Conservation (phyloP, 495 filamentous ascomycete genomes). For the Lindgomyces ingoldianus region DNA sequence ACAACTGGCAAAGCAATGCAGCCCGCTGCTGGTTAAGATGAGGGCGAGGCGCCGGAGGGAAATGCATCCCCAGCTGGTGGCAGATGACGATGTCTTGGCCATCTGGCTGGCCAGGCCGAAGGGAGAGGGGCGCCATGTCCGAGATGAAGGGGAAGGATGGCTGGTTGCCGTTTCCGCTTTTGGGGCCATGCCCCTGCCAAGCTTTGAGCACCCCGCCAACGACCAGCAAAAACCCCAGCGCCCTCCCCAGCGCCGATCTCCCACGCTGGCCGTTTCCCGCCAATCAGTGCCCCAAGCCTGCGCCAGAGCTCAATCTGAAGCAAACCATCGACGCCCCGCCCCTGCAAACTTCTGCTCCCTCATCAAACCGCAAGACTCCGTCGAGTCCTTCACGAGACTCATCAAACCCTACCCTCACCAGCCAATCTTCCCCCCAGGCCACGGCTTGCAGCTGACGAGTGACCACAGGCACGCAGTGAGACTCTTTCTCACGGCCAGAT, state of each 20-base stretch:
- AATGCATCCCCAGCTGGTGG: neutral
- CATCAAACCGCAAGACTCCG: conserved; percentile 7
- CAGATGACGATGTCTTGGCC: conserved; percentile 12
- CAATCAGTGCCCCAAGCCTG: neutral
- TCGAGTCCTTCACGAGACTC: neutral
- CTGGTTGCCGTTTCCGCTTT: conserved; percentile 6
- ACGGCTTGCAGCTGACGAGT: too few relatives aligned
- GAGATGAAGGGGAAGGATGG: conserved; percentile 22
- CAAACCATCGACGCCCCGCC: neutral
- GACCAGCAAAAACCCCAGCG: neutral
- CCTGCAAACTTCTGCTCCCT: conserved; percentile 8
- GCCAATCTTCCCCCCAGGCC: too few relatives aligned
- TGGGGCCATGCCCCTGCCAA: conserved; percentile 16
- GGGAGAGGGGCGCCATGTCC: conserved; percentile 8
- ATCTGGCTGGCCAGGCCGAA: conserved; percentile 13
- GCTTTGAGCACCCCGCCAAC: conserved; percentile 5
- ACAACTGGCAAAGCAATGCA: too few relatives aligned
- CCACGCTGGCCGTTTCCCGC: neutral
- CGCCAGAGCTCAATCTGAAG: conserved; percentile 15
- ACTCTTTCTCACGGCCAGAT: neutral
- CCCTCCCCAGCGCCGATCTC: conserved; percentile 13
- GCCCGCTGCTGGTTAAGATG: too few relatives aligned
- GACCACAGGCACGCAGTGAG: too few relatives aligned
- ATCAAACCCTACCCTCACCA: too few relatives aligned
- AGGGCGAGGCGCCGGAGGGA: conserved; percentile 14